Conservation (phyloP, 2,329 filamentous ascomycete genomes). For the Cucurbitaria berberidis region DNA sequence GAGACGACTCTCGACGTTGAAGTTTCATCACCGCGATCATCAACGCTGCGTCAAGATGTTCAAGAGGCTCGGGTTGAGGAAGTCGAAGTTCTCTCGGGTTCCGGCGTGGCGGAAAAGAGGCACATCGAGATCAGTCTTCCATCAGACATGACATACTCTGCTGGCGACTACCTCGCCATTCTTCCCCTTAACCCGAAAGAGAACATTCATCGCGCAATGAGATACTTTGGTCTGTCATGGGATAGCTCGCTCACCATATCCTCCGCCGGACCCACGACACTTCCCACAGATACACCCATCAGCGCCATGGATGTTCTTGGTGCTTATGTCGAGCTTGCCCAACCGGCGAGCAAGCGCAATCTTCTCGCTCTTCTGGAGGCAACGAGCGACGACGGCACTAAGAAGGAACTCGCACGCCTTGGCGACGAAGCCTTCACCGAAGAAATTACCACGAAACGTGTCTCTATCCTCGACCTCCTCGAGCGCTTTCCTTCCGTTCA, state of each 20-base stretch:
- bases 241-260: conserved; percentile 69
- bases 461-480: conserved; percentile 72
- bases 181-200: conserved; percentile 72
- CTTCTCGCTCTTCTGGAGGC: conserved; percentile 58
- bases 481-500: conserved; percentile 64
- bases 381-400: conserved; percentile 56
- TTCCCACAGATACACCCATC: conserved; percentile 67
- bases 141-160: conserved; percentile 64
- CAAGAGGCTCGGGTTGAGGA: conserved; percentile 45
- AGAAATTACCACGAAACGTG: conserved; percentile 58
- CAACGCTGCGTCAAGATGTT: conserved; percentile 46
- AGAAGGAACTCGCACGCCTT: conserved; percentile 58
- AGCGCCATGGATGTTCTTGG: conserved; percentile 69
- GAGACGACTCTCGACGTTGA: conserved; percentile 42
- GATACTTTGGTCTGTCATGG: conserved; percentile 70
- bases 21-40: conserved; percentile 43
- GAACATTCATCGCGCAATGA: conserved; percentile 68
- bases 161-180: conserved; percentile 78
- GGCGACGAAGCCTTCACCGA: conserved; percentile 48
- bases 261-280: conserved; percentile 67
- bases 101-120: conserved; percentile 38
- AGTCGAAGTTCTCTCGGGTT: conserved; percentile 35
- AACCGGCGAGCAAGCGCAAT: conserved; percentile 72
- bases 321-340: conserved; percentile 74
- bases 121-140: conserved; percentile 55